phyloP scores from a whole-genome alignment of 2,329 filamentous ascomycete genomes.

The Pestalotiopsis sp. region DNA sequence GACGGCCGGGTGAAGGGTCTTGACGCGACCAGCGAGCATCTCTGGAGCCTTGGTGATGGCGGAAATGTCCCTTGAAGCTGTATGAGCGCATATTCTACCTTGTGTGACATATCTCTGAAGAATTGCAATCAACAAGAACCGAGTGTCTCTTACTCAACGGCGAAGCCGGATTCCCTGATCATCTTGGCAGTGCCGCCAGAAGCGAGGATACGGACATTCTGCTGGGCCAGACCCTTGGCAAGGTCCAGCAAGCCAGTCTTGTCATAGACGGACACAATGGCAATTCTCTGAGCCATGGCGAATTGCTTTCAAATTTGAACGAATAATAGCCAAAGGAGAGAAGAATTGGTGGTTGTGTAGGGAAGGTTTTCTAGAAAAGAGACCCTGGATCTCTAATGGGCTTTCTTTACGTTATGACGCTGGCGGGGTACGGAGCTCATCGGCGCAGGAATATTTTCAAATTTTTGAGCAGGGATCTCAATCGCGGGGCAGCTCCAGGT shows the following conservation, averaged over 20 bases:
- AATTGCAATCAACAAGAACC: neutral
- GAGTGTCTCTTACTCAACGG: constrained; percentile 71
- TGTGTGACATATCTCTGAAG: neutral
- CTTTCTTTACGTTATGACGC: neutral
- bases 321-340: neutral
- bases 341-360: neutral
- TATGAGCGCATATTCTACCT: constrained; percentile 2
- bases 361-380: neutral
- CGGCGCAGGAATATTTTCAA: constrained; percentile 6
- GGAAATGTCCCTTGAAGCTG: constrained; percentile 76
- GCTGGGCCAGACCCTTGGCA: constrained; percentile 84
- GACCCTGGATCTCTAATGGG: neutral
- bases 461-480: constrained; percentile 1
- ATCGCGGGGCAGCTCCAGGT: constrained; percentile 15
- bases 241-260: constrained; percentile 95
- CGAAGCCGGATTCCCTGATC: constrained; percentile 94
- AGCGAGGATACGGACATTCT: constrained; percentile 89
- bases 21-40: constrained; percentile 80
- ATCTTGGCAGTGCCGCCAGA: constrained; percentile 95
- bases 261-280: constrained; percentile 97
- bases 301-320: neutral
- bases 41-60: constrained; percentile 96
- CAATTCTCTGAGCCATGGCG: constrained; percentile 60
- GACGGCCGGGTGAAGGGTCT: constrained; percentile 95
- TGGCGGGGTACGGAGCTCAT: constrained; percentile 13